phyloP scores from a whole-genome alignment of 2,329 filamentous ascomycete genomes.

The Trichoderma asperellum region DNA sequence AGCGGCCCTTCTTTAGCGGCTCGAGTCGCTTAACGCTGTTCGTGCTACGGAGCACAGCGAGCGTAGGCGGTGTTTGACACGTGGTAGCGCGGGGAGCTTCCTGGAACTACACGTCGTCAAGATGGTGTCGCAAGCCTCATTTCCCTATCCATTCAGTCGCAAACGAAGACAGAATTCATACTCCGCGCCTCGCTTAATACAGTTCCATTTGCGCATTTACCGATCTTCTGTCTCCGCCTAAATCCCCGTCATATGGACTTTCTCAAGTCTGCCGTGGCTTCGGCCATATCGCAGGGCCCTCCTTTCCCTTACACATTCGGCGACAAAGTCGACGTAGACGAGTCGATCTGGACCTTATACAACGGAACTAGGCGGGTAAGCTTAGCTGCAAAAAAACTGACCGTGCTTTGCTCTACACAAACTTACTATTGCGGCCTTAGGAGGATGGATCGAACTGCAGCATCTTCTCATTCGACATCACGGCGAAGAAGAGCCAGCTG shows the following conservation, averaged over 20 bases:
- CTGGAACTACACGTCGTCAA: constrained; percentile 5
- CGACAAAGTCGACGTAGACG: constrained; percentile 87
- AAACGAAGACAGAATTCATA: not conserved
- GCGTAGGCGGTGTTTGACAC: constrained; percentile 21
- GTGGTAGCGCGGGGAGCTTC: constrained; percentile 25
- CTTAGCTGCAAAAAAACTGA: constrained; percentile 12
- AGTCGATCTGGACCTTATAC: constrained; percentile 95
- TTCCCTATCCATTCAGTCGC: not conserved
- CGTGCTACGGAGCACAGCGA: constrained; percentile 10
- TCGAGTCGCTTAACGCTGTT: constrained; percentile 11
- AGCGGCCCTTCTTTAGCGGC: constrained; percentile 21
- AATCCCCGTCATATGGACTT: constrained; percentile 74
- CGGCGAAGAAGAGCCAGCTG: constrained; percentile 76
- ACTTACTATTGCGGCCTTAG: constrained; percentile 49
- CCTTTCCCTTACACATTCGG: constrained; percentile 92
- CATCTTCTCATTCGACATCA: constrained; percentile 94
- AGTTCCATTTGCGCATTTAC: too few species aligned
- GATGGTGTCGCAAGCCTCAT: not conserved
- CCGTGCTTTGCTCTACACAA: not conserved
- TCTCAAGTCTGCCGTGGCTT: constrained; percentile 94
- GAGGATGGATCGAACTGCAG: constrained; percentile 94
- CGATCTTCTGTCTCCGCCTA: not conserved
- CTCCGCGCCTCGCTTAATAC: not conserved
- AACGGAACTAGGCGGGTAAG: constrained; percentile 89
- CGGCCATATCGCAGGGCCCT: constrained; percentile 92